Conservation (phyloP, 2,329 filamentous ascomycete genomes). For the Myriosclerotinia curreyana region DNA sequence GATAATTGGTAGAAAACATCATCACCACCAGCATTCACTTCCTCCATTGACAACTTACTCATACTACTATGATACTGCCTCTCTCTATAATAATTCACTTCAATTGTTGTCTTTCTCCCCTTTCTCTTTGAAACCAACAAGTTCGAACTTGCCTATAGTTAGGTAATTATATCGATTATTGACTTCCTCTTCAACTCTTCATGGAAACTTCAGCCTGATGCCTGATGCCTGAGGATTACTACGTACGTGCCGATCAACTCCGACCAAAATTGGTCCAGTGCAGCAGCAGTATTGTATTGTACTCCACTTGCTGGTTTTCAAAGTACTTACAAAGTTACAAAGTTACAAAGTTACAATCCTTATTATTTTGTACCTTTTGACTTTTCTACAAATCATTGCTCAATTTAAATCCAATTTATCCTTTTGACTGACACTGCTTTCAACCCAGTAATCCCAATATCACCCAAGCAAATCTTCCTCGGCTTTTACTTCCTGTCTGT, state of each 20-base stretch:
- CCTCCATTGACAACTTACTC: too few relatives aligned
- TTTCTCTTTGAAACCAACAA: too few relatives aligned
- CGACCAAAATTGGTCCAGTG: constrained; percentile 6
- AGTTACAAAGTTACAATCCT: too few relatives aligned
- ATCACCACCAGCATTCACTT: too few relatives aligned
- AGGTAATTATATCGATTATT: neutral
- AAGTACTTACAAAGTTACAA: constrained; percentile 15
- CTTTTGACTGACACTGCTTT: neutral
- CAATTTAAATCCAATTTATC: neutral
- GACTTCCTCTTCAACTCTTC: neutral
- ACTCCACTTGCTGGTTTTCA: constrained; percentile 14
- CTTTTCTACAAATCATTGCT: neutral
- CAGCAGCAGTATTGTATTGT: neutral
- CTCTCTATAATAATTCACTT: too few relatives aligned
- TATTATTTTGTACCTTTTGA: neutral
- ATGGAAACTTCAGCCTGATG: constrained; percentile 10
- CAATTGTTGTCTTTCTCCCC: too few relatives aligned
- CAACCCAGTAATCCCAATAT: constrained; percentile 6
- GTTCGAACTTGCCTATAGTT: too few relatives aligned
- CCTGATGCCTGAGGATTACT: constrained; percentile 17
- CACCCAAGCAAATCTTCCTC: neutral
- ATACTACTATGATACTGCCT: too few relatives aligned
- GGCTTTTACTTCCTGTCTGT: constrained; percentile 2
- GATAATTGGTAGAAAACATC: neutral
- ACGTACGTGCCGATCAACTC: constrained; percentile 2